phyloP scores from a whole-genome alignment of 2,329 filamentous ascomycete genomes.

The Rhexocercosporidium sp. region DNA sequence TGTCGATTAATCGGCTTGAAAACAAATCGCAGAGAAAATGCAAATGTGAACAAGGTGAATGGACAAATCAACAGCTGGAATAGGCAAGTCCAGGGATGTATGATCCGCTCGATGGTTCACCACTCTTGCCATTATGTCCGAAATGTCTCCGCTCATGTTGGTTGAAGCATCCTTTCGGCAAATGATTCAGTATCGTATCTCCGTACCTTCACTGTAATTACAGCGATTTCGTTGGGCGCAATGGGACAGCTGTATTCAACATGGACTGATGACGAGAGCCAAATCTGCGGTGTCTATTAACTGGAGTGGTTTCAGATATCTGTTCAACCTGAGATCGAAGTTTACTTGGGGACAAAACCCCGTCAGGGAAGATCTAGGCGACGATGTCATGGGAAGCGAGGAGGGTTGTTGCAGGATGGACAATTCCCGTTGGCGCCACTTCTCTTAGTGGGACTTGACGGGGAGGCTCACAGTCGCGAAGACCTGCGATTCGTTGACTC shows the following conservation, averaged over 20 bases:
- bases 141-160: not conserved
- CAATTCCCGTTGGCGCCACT: conserved; percentile 12
- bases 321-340: too few species aligned
- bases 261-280: too few species aligned
- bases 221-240: too few species aligned
- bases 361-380: not conserved
- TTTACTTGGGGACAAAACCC: too few species aligned
- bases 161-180: not conserved
- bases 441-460: not conserved
- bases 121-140: conserved; percentile 6
- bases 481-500: conserved; percentile 2
- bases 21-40: not conserved
- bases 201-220: not conserved
- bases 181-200: not conserved
- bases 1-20: not conserved
- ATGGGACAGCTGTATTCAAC: too few species aligned
- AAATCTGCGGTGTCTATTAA: too few species aligned
- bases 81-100: not conserved
- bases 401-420: not conserved
- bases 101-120: not conserved
- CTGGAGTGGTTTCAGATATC: too few species aligned
- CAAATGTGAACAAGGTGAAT: not conserved
- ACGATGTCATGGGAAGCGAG: not conserved
- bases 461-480: not conserved
- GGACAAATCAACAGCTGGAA: not conserved